Evolutionary conservation across 768 basidiomycete genomes (phyloP).

Genomic region (Mycena belliarum): DNA sequence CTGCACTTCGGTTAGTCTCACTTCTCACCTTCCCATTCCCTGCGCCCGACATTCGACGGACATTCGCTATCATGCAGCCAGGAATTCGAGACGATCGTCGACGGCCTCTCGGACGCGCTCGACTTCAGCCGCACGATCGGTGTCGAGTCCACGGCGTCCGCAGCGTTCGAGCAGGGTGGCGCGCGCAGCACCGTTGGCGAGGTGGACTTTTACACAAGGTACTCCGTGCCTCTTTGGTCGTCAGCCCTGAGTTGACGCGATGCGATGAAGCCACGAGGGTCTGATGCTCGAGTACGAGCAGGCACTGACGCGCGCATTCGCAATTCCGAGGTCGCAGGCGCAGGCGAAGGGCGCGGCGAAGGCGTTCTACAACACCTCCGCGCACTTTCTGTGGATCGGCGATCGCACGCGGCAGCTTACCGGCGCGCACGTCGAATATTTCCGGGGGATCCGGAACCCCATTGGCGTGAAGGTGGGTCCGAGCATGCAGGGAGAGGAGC

Average conservation of each 20-base stretch:
- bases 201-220: slow-evolving; percentile 95
- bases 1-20: slow-evolving; percentile 58
- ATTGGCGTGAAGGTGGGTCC: slow-evolving; percentile 98
- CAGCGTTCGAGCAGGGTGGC: slow-evolving; percentile 71
- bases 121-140: slow-evolving; percentile 94
- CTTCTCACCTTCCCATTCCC: no score
- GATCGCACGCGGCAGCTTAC: slow-evolving; percentile 91
- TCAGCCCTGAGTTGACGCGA: no score
- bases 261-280: slow-evolving; percentile 75
- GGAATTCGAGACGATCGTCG: slow-evolving; percentile 86
- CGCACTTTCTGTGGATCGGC: slow-evolving; percentile 96
- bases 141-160: slow-evolving; percentile 53
- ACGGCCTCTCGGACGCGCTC: slow-evolving; percentile 84
- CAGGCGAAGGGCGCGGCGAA: slow-evolving; percentile 10
- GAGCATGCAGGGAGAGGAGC: slow-evolving; percentile 75
- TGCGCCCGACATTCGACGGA: no score
- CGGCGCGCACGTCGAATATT: slow-evolving; percentile 95
- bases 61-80: no score
- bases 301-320: slow-evolving; percentile 77
- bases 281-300: slow-evolving; percentile 91
- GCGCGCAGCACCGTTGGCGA: slow-evolving; percentile 74
- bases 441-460: slow-evolving; percentile 88
- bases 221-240: background rate
- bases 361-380: slow-evolving; percentile 85
- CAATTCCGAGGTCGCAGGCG: slow-evolving; percentile 42